Evolutionary conservation across 768 basidiomycete species (phyloP).

Genomic region (Mycena pura): DNA sequence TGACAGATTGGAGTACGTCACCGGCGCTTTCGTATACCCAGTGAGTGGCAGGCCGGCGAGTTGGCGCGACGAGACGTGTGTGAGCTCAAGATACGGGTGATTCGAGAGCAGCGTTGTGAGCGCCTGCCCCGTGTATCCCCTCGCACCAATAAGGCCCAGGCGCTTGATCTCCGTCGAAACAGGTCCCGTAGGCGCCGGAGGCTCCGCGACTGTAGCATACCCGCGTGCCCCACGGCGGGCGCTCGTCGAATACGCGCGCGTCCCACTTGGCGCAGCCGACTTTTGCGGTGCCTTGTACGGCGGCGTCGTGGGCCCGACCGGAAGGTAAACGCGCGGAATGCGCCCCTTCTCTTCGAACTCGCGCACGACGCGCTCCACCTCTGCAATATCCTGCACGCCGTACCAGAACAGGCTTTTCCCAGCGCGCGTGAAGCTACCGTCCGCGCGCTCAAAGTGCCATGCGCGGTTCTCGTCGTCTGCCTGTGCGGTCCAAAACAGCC

Average conservation of each 20-base stretch:
- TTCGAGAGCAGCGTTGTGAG: constrained; percentile 83
- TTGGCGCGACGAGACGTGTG: constrained; percentile 97
- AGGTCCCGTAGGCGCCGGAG: constrained; percentile 31
- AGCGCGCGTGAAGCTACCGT: constrained; percentile 95
- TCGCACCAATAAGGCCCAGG: constrained; percentile 93
- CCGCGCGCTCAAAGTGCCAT: constrained; percentile 99
- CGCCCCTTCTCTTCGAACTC: constrained; percentile 77
- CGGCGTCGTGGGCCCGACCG: constrained; percentile 78
- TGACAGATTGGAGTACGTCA: constrained; percentile 85
- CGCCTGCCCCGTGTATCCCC: constrained; percentile 95
- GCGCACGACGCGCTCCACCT: constrained; percentile 88
- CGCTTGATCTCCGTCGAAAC: constrained; percentile 76
- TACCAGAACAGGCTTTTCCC: constrained; percentile 98
- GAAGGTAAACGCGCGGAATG: constrained; percentile 89
- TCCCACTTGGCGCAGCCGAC: constrained; percentile 43
- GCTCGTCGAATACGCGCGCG: constrained; percentile 65
- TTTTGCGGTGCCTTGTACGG: constrained; percentile 49
- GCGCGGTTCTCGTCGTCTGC: constrained; percentile 95
- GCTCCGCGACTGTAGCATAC: constrained; percentile 74
- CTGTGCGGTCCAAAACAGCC: constrained; percentile 97
- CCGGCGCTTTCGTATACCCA: constrained; percentile 76
- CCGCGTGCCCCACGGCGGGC: constrained; percentile 65
- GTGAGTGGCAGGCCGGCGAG: constrained; percentile 82
- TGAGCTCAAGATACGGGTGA: constrained; percentile 89
- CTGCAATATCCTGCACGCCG: constrained; percentile 87